Evolutionary conservation across 2,329 filamentous ascomycete genomes (phyloP).

Genomic region (Hirsutella thompsonii): DNA sequence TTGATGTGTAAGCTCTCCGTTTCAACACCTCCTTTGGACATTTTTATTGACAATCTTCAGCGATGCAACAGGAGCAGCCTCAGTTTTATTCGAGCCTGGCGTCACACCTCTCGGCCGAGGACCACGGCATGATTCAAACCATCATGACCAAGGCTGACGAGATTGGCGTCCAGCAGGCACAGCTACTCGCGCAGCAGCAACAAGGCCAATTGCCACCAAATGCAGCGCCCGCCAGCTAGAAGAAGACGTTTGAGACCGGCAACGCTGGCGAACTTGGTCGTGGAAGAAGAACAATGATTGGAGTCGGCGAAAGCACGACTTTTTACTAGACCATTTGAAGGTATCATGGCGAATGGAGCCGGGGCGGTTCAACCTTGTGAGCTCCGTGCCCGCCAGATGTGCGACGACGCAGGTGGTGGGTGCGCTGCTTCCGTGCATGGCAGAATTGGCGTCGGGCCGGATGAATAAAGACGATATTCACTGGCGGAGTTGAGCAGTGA

Average conservation of each 20-base stretch:
- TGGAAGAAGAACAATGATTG: no score
- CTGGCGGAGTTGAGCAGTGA: no score
- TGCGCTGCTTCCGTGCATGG: no score
- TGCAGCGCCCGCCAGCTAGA: conserved; percentile 5
- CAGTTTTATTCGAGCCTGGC: conserved; percentile 76
- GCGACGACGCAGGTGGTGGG: no score
- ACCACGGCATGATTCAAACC: conserved; percentile 67
- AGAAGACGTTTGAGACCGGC: background rate
- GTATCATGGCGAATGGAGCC: no score
- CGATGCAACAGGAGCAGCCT: conserved; percentile 80
- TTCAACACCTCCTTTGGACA: background rate
- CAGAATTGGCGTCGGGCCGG: no score
- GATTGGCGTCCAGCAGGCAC: conserved; percentile 18
- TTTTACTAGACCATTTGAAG: no score
- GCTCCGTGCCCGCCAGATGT: no score
- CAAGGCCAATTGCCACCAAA: conserved; percentile 7
- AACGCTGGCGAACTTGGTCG: no score
- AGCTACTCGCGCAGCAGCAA: conserved; percentile 16
- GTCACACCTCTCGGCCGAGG: conserved; percentile 63
- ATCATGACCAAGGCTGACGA: conserved; percentile 54
- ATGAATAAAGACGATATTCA: no score
- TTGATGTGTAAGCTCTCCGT: conserved; percentile 57
- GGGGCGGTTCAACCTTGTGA: no score
- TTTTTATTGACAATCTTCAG: conserved; percentile 27
- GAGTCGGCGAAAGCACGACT: no score